phyloP scores from a whole-genome alignment of 148 eudicot species.

The Agrostemma githago region DNA sequence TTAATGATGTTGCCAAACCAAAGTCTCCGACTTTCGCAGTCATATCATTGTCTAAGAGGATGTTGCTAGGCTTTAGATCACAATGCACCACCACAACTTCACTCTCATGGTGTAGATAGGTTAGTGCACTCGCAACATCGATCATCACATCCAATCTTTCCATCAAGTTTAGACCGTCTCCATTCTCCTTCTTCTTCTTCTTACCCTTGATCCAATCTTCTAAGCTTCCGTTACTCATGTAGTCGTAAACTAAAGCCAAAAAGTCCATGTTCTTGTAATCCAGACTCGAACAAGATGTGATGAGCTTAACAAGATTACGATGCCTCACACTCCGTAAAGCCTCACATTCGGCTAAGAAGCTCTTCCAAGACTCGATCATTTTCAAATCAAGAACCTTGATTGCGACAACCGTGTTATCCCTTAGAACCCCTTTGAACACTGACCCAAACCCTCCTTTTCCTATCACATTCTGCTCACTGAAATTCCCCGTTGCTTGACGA shows the following conservation, averaged over 20 bases:
- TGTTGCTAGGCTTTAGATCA: constrained; percentile 65
- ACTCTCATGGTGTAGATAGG: constrained; percentile 53
- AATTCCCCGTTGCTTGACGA: constrained; percentile 37
- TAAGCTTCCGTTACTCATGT: constrained; percentile 27
- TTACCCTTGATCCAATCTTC: constrained; percentile 34
- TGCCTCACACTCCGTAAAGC: constrained; percentile 34
- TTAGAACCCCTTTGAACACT: constrained; percentile 25
- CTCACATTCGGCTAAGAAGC: constrained; percentile 34
- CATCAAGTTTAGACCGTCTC: constrained; percentile 29
- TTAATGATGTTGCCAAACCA: constrained; percentile 49
- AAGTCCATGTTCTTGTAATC: constrained; percentile 31
- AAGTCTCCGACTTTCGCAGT: constrained; percentile 64
- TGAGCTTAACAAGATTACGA: constrained; percentile 35
- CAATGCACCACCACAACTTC: constrained; percentile 56
- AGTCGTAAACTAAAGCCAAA: constrained; percentile 28
- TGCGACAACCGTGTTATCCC: constrained; percentile 19
- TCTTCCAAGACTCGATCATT: constrained; percentile 23
- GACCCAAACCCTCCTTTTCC: constrained; percentile 39
- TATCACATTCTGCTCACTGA: constrained; percentile 29
- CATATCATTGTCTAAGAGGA: constrained; percentile 55
- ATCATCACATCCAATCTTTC: constrained; percentile 40
- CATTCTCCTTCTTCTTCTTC: constrained; percentile 27
- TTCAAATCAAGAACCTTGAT: constrained; percentile 31
- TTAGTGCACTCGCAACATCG: constrained; percentile 50
- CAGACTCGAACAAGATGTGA: constrained; percentile 34